Conservation (phyloP, 345 rosid species). For the Corymbia maculata region DNA sequence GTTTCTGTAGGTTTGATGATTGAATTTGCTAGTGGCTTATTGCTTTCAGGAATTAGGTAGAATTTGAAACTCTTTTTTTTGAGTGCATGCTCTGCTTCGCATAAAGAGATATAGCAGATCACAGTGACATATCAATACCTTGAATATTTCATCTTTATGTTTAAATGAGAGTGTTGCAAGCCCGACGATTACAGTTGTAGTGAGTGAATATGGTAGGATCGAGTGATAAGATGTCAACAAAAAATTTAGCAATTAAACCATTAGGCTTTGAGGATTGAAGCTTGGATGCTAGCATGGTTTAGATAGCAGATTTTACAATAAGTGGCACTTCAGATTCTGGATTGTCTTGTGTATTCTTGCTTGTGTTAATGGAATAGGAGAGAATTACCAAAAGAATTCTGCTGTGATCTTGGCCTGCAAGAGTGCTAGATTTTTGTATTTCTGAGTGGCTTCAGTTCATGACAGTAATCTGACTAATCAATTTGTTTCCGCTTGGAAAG, state of each 20-base stretch:
- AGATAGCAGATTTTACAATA: neutral
- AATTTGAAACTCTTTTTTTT: too few relatives aligned
- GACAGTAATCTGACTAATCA: neutral
- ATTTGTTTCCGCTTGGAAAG: neutral
- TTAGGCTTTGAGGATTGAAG: neutral
- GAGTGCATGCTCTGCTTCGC: neutral
- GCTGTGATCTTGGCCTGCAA: neutral
- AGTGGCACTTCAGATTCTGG: neutral
- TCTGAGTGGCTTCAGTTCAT: neutral
- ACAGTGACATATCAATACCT: neutral
- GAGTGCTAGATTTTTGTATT: neutral
- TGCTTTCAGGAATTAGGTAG: neutral
- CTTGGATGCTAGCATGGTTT: neutral
- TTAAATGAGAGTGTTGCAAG: neutral
- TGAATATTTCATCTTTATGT: neutral
- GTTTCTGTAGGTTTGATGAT: neutral
- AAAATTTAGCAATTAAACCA: too few relatives aligned
- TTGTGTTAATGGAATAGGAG: neutral
- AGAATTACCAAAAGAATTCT: neutral
- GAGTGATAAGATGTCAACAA: neutral
- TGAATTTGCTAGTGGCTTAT: neutral
- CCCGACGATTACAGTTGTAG: neutral
- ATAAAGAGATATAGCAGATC: neutral
- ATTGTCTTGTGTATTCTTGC: neutral
- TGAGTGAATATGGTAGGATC: neutral